Evolutionary conservation across 2,329 filamentous ascomycete genomes (phyloP), one percentile per base, ranked within the genome.

Genomic region (Xylariales sp.): DNA sequence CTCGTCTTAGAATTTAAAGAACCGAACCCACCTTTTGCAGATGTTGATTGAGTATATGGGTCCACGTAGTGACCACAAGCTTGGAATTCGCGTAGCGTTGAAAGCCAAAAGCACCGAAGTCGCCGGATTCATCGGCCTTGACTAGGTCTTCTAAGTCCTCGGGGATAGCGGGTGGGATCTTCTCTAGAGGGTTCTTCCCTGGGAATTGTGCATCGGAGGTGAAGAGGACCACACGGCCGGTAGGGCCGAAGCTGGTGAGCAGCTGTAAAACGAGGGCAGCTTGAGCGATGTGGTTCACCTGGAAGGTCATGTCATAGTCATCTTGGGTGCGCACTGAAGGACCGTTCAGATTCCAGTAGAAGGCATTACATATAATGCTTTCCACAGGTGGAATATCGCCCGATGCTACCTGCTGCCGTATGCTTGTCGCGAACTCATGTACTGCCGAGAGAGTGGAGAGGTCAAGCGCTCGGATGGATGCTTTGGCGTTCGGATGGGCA

Each of bases 171-270:
- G 65, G 56, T 0, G 55, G 52, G 31, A 59, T 61, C 17, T 54
- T 62, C 43, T 63, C 59, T 4, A 69, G 40, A 0, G 52, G 47
- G 38, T 64, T 66, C 40, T 62, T 64, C 0, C 63, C 62, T 0
- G 61, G 56, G 41, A 52, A 61, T 45, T 69, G 65, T 5, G 53
- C 47, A 11, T 63, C 54, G 19, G 61, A 52, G 3, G 52, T 47
- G 32, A 55, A 49, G 7, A 53, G 44, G 16, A 55, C 41, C 12
- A 56, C 24, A 8, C 53, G 52, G 8, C 52, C 52, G 7, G 46
- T 49, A 0, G 81, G 74, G 46, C 84, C 78, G 63, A 81, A 85
- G 50, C 80, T 82, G 29, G 78, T 65, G 57, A 73, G 61, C 2
- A 67, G 48, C 17, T 56, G 56, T 29, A 68, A 28, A 6, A 63